Percentiles rank a stretch among this genome's conserved stretches.
Evolutionary conservation across 768 basidiomycete genomes (phyloP).

Genomic region (Suillus spraguei): DNA sequence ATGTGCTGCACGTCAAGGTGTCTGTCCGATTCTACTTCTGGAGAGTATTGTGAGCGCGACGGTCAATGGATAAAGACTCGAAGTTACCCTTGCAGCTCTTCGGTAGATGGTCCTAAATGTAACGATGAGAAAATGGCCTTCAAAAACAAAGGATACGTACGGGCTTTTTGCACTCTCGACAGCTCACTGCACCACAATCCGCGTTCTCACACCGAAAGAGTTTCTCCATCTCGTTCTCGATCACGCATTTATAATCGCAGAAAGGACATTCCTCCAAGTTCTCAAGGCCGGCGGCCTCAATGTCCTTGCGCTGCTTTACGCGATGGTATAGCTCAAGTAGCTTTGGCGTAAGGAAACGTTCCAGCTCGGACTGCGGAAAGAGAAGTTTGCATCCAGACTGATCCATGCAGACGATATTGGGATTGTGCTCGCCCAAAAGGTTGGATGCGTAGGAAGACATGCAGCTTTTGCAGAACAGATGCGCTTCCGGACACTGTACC

Average conservation of each 20-base stretch:
- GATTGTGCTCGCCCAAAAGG: slow-evolving; percentile 63
- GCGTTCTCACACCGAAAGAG: slow-evolving; percentile 58
- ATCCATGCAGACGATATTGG: slow-evolving; percentile 80
- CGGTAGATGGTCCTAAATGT: slow-evolving; percentile 74
- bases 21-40: slow-evolving; percentile 78
- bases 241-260: slow-evolving; percentile 85
- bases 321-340: slow-evolving; percentile 71
- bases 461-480: slow-evolving; percentile 82
- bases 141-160: slow-evolving; percentile 41
- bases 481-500: slow-evolving; percentile 88
- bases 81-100: slow-evolving; percentile 72
- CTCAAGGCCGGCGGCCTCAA: slow-evolving; percentile 76
- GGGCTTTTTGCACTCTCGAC: slow-evolving; percentile 74
- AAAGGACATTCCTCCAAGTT: slow-evolving; percentile 89
- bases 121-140: neutral
- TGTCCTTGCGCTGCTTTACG: slow-evolving; percentile 76
- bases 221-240: slow-evolving; percentile 68
- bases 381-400: slow-evolving; percentile 67
- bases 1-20: slow-evolving; percentile 73
- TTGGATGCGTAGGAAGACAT: slow-evolving; percentile 68
- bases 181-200: slow-evolving; percentile 77
- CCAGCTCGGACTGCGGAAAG: slow-evolving; percentile 72
- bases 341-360: slow-evolving; percentile 65
- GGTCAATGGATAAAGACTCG: neutral
- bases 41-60: slow-evolving; percentile 11